These are phyloP conservation scores for Aspergillus funiculosus DNA, from an alignment of 495 filamentous ascomycete species.

Conservation along the genomic window DNA sequence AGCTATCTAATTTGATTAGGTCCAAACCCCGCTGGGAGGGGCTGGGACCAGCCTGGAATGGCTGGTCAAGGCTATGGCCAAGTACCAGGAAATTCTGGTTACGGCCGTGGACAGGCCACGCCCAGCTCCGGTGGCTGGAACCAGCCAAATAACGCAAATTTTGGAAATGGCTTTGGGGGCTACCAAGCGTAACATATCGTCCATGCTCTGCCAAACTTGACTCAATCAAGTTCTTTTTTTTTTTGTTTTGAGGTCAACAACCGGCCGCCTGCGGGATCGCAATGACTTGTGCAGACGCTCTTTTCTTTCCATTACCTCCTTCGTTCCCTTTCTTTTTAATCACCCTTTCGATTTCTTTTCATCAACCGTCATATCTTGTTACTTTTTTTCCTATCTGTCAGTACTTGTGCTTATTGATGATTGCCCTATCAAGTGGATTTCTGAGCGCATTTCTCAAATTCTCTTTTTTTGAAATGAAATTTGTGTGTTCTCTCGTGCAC, in stretches of 20 bases:
- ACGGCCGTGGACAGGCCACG: slow-evolving; percentile 73
- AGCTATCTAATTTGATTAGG: slow-evolving; percentile 35
- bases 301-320: slow-evolving; percentile 13
- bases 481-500: slow-evolving; percentile 44
- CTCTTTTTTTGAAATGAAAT: slow-evolving; percentile 43
- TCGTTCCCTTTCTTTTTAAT: slow-evolving; percentile 15
- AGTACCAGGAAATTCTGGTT: slow-evolving; percentile 68
- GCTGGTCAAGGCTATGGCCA: slow-evolving; percentile 54
- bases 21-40: slow-evolving; percentile 55
- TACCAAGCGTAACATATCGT: slow-evolving; percentile 44
- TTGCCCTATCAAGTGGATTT: slow-evolving; percentile 37
- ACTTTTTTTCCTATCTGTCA: slow-evolving; percentile 11
- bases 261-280: too few species aligned
- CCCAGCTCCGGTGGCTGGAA: slow-evolving; percentile 72
- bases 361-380: slow-evolving; percentile 8
- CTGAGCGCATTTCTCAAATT: slow-evolving; percentile 40
- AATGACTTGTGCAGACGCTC: too few species aligned
- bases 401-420: slow-evolving; percentile 22
- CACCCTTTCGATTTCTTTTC: slow-evolving; percentile 7
- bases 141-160: slow-evolving; percentile 48
- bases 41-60: slow-evolving; percentile 58
- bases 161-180: slow-evolving; percentile 48
- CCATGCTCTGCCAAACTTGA: slow-evolving; percentile 9
- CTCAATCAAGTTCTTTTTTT: slow-evolving; percentile 8
- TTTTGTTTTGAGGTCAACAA: too few species aligned